phyloP scores from a whole-genome alignment of 495 filamentous ascomycete species.

The Hypomontagnella submonticulosa region DNA sequence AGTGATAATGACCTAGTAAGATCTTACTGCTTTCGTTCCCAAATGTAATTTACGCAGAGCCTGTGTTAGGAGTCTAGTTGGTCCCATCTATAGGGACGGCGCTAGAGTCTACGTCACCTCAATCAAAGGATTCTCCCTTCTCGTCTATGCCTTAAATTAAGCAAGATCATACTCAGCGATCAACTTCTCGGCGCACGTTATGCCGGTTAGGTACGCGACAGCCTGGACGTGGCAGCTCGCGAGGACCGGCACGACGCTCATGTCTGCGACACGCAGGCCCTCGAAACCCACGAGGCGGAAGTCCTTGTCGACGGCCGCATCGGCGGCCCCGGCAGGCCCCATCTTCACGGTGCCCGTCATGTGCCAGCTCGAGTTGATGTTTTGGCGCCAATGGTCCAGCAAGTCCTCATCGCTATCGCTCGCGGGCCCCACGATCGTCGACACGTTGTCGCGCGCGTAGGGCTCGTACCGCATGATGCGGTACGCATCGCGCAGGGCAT shows the following conservation, averaged over 20 bases:
- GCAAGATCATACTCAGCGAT: constrained; percentile 54
- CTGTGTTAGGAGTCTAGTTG: too few species aligned
- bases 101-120: too few species aligned
- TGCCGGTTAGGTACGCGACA: constrained; percentile 52
- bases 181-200: constrained; percentile 57
- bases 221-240: constrained; percentile 49
- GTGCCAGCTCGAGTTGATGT: constrained; percentile 60
- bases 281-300: constrained; percentile 68
- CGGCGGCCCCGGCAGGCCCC: constrained; percentile 60
- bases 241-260: constrained; percentile 72
- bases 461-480: constrained; percentile 56
- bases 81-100: too few species aligned
- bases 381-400: constrained; percentile 58
- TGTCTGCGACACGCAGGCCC: constrained; percentile 70
- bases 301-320: constrained; percentile 65
- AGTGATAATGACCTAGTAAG: too few species aligned
- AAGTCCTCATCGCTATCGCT: constrained; percentile 67
- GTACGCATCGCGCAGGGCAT: constrained; percentile 61
- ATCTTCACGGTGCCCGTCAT: constrained; percentile 72
- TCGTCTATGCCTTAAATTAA: background rate
- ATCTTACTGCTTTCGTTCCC: too few species aligned
- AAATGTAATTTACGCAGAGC: too few species aligned
- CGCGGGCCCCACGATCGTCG: constrained; percentile 55
- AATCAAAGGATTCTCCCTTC: too few species aligned
- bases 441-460: constrained; percentile 60